Evolutionary conservation across 257 asterid genomes (phyloP), one percentile per base, ranked within the genome.

Genomic region (Solanum ossicruentum): DNA sequence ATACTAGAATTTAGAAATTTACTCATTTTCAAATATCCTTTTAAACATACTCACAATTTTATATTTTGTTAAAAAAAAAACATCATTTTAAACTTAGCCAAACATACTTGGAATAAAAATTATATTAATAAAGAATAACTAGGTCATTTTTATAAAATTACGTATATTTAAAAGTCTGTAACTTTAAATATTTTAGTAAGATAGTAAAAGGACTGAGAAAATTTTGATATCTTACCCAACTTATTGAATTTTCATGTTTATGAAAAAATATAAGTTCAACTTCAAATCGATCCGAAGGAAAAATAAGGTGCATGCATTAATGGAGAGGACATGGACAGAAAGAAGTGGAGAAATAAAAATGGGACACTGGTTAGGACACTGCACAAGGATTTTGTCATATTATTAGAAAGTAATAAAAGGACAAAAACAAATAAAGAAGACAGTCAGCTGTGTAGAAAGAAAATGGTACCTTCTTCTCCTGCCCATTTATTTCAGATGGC

Each of bases 401-500:
- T 73, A 73, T 73, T 73, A 47, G 81, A 47, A 73, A 73, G 41
- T 10, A 45, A 72, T 18, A 36, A 43, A 71, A 47, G 65, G 70
- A 65, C 60, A 77, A 82, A 88, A 88, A 49, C 41, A 55, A 87
- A 57, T 57, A 57, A 57, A 23, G 70, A 88, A 84, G 51, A 65
- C 45, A 13, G 72, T 65, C 43, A 36, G 13, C 77, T 17, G 51
- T 71, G 55, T 17, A 26, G 73, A 84, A 85, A 86, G 86, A 84
- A 84, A 86, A 77, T 87, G 85, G 88, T 82, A 87, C 84, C 84
- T 70, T 54, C 78, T 85, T 47, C 73, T 80, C 28, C 39, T 80
- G n/a, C 84, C 88, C 89, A 89, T 92, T 92, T 72, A 88, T 87
- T 87, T 86, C 90, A 89, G 84, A 83, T 84, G 85, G 81, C 86